Conservation (phyloP, 2,329 filamentous ascomycete species). For the Colletotrichum tropicicola region DNA sequence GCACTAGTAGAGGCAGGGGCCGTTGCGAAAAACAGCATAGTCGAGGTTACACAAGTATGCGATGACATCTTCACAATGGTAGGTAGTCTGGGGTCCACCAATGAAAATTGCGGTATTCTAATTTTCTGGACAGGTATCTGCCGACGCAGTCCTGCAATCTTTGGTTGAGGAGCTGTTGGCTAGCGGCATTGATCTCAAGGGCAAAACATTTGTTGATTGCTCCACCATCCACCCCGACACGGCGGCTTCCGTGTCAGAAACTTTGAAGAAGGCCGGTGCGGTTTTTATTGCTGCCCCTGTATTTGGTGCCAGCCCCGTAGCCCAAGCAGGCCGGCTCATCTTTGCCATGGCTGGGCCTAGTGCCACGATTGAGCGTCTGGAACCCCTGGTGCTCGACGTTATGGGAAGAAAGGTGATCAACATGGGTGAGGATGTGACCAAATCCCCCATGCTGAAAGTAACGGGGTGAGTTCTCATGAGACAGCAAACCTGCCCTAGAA, state of each 20-base stretch:
- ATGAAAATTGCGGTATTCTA: background rate
- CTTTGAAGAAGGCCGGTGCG: slow-evolving; percentile 40
- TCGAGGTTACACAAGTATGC: slow-evolving; percentile 38
- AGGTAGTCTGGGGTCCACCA: too few relatives aligned
- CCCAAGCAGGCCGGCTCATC: slow-evolving; percentile 52
- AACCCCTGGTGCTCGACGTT: slow-evolving; percentile 50
- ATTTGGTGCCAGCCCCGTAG: slow-evolving; percentile 59
- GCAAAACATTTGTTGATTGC: slow-evolving; percentile 56
- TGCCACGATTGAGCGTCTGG: slow-evolving; percentile 42
- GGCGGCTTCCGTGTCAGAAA: slow-evolving; percentile 38
- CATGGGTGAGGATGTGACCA: slow-evolving; percentile 51
- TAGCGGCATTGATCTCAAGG: slow-evolving; percentile 30
- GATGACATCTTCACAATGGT: slow-evolving; percentile 50
- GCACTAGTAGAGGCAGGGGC: slow-evolving; percentile 39
- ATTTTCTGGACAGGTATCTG: slow-evolving; percentile 19
- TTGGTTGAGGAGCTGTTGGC: slow-evolving; percentile 41
- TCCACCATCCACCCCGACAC: slow-evolving; percentile 59
- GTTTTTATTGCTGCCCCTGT: slow-evolving; percentile 55
- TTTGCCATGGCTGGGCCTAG: slow-evolving; percentile 53
- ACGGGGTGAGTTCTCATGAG: slow-evolving; percentile 43
- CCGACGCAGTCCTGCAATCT: slow-evolving; percentile 48
- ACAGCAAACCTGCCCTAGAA: background rate
- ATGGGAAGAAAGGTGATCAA: slow-evolving; percentile 52
- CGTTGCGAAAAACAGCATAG: slow-evolving; percentile 32
- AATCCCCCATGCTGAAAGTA: slow-evolving; percentile 57